Evolutionary conservation across 768 basidiomycete genomes (phyloP).

Genomic region (Agaricus subrufescens): DNA sequence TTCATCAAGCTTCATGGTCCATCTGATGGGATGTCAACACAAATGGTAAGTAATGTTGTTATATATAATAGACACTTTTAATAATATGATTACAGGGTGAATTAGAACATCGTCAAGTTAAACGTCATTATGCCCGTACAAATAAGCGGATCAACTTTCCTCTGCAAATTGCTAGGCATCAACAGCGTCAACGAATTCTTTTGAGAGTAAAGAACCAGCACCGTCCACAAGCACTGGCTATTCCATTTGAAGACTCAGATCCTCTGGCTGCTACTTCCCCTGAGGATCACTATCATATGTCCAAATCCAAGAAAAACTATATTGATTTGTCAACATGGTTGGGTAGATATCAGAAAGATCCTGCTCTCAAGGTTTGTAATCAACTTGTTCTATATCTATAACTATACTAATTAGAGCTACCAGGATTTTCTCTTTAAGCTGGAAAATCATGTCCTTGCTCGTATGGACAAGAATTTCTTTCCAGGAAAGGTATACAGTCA

Average conservation of each 20-base stretch:
- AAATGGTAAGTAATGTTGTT: constrained; percentile 23
- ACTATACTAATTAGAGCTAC: too few relatives aligned
- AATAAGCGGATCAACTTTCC: constrained; percentile 26
- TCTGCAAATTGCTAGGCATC: constrained; percentile 23
- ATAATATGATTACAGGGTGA: constrained; percentile 30
- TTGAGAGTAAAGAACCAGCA: neutral
- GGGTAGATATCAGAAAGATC: too few relatives aligned
- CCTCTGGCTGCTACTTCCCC: too few relatives aligned
- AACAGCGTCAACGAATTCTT: constrained; percentile 3
- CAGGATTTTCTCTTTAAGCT: too few relatives aligned
- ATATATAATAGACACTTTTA: neutral
- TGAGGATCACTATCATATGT: too few relatives aligned
- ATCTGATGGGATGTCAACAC: constrained; percentile 36
- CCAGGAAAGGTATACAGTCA: too few relatives aligned
- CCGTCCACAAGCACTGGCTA: neutral
- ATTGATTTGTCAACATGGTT: too few relatives aligned
- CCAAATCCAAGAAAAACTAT: too few relatives aligned
- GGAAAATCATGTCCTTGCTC: too few relatives aligned
- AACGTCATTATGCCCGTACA: constrained; percentile 29
- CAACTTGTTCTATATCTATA: too few relatives aligned
- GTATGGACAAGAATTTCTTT: too few relatives aligned
- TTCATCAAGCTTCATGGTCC: constrained; percentile 27
- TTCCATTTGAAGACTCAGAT: constrained; percentile 12
- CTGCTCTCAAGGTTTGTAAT: too few relatives aligned
- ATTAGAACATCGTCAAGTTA: constrained; percentile 33